Base-by-base conservation (phyloP, 345 rosid genomes). In the Populus tremula region DNA sequence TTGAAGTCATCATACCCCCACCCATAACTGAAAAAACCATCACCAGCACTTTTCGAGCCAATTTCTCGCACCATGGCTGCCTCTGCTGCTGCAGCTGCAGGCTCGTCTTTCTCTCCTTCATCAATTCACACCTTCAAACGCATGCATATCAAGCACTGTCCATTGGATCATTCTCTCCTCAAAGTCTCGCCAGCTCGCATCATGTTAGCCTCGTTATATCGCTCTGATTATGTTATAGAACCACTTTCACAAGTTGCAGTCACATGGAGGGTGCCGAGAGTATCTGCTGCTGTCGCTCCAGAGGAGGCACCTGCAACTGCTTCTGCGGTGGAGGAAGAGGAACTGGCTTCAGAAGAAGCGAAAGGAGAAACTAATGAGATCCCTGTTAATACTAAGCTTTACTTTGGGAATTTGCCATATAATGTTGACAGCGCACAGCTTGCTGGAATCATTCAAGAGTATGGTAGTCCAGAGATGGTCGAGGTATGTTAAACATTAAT, bases 371-470 rank as follows among this genome's bases (percentile, higher is more conserved):
- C 66, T 67, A 49, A 25, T 12, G 72, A 69, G 49, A 78, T 43
- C 8, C 2, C 78, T n/a, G 72, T 85, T 14, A 88, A 80, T 67
- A 93, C 98, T 35, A 95, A 93, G 85, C 92, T 95, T 72, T 95
- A 92, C 85, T 90, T 93, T 73, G 99, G 99, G 63, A 95, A 95
- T 78, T 85, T 95, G 81, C 97, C 98, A 69, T 95, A 90, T 63
- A 93, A 87, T 72, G 91, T 95, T 50, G 99, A 95, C 50, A 93
- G 98, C 82, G 91, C 99, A 4, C 90, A 91, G 77, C 88, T 95
- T n/a, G 98, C 99, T 79, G 94, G 88, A 1, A 89, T 93, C 41
- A 92, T 93, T 41, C 99, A 92, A 78, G 92, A 92, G 0, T 85
- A 87, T 62, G 99, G 87, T 8, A 87, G 83, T 29, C 98, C 99